Percentiles rank a stretch among this genome's conserved stretches.
These are phyloP conservation scores for Adansonia digitata DNA, from an alignment of 345 rosid species.

Conservation along the genomic window DNA sequence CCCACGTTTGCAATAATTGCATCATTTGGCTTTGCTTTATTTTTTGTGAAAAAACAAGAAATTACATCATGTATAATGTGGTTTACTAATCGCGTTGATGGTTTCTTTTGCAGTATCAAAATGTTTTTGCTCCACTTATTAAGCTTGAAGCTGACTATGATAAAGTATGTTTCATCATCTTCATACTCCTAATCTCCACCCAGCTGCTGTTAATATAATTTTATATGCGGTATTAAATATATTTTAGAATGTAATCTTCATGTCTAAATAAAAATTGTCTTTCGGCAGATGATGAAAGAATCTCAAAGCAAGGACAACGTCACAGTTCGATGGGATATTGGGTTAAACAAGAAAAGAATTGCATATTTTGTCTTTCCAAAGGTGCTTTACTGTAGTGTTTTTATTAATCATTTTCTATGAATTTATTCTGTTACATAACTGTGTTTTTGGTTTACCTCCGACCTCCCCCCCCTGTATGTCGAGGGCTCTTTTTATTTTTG, in stretches of 20 bases:
- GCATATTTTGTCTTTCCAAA: slow-evolving; percentile 96
- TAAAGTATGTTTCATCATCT: slow-evolving; percentile 46
- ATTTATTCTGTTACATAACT: not conserved
- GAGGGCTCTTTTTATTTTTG: slow-evolving; percentile 1
- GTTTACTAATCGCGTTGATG: slow-evolving; percentile 1
- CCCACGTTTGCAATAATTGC: slow-evolving; percentile 4
- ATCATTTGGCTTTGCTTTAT: slow-evolving; percentile 4
- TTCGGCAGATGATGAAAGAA: slow-evolving; percentile 95
- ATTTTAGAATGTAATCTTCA: not conserved
- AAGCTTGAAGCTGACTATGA: slow-evolving; percentile 99
- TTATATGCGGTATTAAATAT: not conserved
- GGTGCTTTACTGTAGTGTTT: slow-evolving; percentile 37
- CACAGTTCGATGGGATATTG: slow-evolving; percentile 95
- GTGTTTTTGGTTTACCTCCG: not conserved
- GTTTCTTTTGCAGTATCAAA: slow-evolving; percentile 80
- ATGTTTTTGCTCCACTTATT: slow-evolving; percentile 97
- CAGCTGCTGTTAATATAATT: not conserved
- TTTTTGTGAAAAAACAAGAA: not conserved
- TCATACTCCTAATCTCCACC: not conserved
- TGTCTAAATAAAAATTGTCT: slow-evolving; percentile 18
- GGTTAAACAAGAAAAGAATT: slow-evolving; percentile 93
- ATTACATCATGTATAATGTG: not conserved
- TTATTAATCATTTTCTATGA: not conserved
- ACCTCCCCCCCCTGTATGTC: not conserved
- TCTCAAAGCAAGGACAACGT: slow-evolving; percentile 99